These are phyloP conservation scores for Metschnikowia sp. DNA, from an alignment of 805 yeast genomes.

Conservation along the genomic window DNA sequence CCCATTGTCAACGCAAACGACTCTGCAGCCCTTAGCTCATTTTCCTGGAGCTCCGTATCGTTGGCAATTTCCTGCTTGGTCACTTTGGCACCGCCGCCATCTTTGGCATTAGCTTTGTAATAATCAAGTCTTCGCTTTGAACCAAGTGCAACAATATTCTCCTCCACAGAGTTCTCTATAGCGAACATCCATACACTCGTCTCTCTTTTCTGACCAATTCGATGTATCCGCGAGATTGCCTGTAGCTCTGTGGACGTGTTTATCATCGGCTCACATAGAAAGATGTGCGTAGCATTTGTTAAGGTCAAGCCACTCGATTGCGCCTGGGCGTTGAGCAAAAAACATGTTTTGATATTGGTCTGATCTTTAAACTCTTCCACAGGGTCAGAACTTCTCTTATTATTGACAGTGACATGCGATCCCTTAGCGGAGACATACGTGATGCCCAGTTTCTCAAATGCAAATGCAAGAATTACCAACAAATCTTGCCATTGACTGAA, in stretches of 20 bases:
- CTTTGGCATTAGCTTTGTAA: conserved; percentile 19
- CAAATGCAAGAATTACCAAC: conserved; percentile 60
- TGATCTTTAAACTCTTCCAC: conserved; percentile 59
- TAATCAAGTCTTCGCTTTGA: conserved; percentile 56
- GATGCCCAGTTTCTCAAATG: conserved; percentile 59
- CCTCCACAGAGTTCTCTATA: conserved; percentile 82
- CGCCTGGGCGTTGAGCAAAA: conserved; percentile 77
- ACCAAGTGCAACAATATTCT: conserved; percentile 70
- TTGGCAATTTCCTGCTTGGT: neutral
- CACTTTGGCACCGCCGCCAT: neutral
- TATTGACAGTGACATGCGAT: conserved; percentile 15
- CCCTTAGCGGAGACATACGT: conserved; percentile 54
- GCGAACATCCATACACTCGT: conserved; percentile 94
- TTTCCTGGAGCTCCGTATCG: conserved; percentile 7
- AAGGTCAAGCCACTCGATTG: conserved; percentile 90
- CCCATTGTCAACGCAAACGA: conserved; percentile 17
- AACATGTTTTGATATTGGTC: conserved; percentile 67
- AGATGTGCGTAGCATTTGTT: conserved; percentile 88
- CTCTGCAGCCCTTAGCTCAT: conserved; percentile 17
- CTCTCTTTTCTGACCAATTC: conserved; percentile 81
- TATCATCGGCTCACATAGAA: conserved; percentile 88
- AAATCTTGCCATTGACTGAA: conserved; percentile 89
- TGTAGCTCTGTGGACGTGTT: conserved; percentile 85
- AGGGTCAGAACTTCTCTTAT: conserved; percentile 8
- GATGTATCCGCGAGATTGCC: conserved; percentile 86